Conservation (phyloP, 345 rosid species). For the Bruguiera sexangula region DNA sequence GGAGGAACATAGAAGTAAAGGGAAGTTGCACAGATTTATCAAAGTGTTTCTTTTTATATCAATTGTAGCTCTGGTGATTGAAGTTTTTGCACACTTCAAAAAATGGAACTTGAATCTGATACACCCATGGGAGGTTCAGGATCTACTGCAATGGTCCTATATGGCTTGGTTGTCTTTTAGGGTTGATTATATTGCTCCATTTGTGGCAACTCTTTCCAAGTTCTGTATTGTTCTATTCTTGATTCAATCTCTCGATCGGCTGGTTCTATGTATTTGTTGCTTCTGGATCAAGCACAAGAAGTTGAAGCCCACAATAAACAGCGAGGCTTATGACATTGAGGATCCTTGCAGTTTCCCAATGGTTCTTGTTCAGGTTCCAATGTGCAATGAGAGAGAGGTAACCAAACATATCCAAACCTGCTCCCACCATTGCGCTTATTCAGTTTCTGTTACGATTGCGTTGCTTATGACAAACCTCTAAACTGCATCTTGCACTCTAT, state of each 20-base stretch:
- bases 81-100: constrained; percentile 64
- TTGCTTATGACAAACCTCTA: not conserved
- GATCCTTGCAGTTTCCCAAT: constrained; percentile 61
- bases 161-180: constrained; percentile 78
- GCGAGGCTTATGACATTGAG: constrained; percentile 48
- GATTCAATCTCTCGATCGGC: constrained; percentile 83
- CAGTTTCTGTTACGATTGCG: not conserved
- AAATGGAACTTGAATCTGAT: constrained; percentile 67
- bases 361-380: constrained; percentile 96
- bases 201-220: constrained; percentile 51
- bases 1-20: constrained; percentile 64
- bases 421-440: too few species aligned
- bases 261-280: constrained; percentile 71
- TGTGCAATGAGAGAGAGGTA: constrained; percentile 97
- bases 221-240: constrained; percentile 72
- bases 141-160: constrained; percentile 68
- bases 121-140: constrained; percentile 68
- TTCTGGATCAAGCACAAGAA: constrained; percentile 81
- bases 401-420: not conserved
- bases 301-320: constrained; percentile 52
- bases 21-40: constrained; percentile 67
- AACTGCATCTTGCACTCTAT: not conserved
- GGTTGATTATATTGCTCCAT: constrained; percentile 70
- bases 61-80: constrained; percentile 51
- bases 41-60: constrained; percentile 62